Conservation (phyloP, 306 rosid species). For the Cicer judaicum region DNA sequence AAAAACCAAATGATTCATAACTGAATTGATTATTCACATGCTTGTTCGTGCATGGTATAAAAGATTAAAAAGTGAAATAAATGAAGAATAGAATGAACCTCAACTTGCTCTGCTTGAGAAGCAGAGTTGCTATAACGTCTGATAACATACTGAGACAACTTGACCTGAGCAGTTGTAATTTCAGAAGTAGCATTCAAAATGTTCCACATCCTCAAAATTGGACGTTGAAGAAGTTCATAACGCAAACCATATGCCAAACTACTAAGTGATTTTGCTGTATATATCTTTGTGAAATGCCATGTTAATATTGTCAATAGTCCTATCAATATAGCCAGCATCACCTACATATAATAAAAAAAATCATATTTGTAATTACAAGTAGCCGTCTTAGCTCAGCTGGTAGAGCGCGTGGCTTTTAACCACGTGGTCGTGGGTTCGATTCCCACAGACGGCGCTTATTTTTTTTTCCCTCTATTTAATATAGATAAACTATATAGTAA, state of each 20-base stretch:
- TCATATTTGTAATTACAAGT: not conserved
- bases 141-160: slow-evolving; percentile 81
- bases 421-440: too few relatives aligned
- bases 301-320: slow-evolving; percentile 91
- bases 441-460: too few relatives aligned
- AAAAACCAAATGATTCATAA: not conserved
- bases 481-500: too few relatives aligned
- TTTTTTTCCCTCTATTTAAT: too few relatives aligned
- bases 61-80: not conserved
- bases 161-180: slow-evolving; percentile 90
- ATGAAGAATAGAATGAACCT: slow-evolving; percentile 57
- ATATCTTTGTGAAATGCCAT: slow-evolving; percentile 95
- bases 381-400: too few relatives aligned
- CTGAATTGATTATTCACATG: not conserved
- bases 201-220: slow-evolving; percentile 93
- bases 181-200: slow-evolving; percentile 92
- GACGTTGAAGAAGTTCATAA: slow-evolving; percentile 91
- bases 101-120: slow-evolving; percentile 91
- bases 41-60: not conserved
- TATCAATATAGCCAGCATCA: slow-evolving; percentile 93
- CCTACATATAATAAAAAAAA: slow-evolving; percentile 55
- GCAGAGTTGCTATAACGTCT: slow-evolving; percentile 73
- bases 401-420: too few relatives aligned
- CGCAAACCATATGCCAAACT: slow-evolving; percentile 94
- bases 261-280: slow-evolving; percentile 76